Evolutionary conservation across 768 basidiomycete genomes (phyloP), one percentile per base, ranked within the genome.

Genomic region (Lactifluus rugatus): DNA sequence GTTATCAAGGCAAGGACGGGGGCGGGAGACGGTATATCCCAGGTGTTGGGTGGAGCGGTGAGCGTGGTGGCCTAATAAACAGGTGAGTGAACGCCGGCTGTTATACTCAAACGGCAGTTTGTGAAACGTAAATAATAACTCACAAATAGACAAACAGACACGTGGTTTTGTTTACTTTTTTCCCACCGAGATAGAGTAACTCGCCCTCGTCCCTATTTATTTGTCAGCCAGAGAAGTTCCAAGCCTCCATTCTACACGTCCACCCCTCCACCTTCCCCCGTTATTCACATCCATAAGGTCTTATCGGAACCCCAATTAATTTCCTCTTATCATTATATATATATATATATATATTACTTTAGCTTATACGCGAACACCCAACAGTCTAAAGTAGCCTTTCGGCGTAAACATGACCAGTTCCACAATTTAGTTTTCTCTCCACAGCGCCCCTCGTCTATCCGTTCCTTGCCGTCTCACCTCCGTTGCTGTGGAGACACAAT

Each of bases 51-150:
- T 51, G 58, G 53, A 52, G 54, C 46, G 32, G 52, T 49, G 62
- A 64, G 61, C 60, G 62, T 64, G 62, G 62, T 64, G 56, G 62
- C 54, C 58, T 47, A 60, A 60, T 60, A 55, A 60, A 59, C 56
- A 59, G 61, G n/a, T 48, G 57, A 46, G 36, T 52, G 62, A 55
- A 60, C 48, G 58, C 58, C 61, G 63, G 57, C 50, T 51, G 54
- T 64, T 64, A 62, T 62, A 64, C 57, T 59, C 44, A 54, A 54
- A 54, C 53, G 54, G 48, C 52, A 52, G 52, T 31, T 54, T 28
- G 41, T 25, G 34, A 37, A 60, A 54, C 58, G 54, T 60, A 60
- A 31, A 31, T 13, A 60, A 60, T 60, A 60, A 60, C 42, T 34
- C 48, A 56, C 51, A 58, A 58, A 47, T 37, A 31, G 50, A 56